A percentile compares a stretch with the other conserved stretches of the same genome.
phyloP scores from a whole-genome alignment of 345 rosid species.

The Melastoma malabathricum region DNA sequence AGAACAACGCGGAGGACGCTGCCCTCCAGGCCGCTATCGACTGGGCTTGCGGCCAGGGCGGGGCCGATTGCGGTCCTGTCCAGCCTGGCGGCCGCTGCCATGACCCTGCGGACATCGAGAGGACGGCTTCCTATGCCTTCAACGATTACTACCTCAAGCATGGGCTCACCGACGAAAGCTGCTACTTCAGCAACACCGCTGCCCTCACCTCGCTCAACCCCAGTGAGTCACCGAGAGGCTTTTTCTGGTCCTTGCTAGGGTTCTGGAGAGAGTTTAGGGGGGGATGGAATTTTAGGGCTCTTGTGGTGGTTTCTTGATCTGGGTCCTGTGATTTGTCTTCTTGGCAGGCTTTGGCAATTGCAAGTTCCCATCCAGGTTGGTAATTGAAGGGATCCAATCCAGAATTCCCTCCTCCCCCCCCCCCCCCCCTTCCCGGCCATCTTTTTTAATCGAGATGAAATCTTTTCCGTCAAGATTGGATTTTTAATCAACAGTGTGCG shows the following conservation, averaged over 20 bases:
- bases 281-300: too few species aligned
- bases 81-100: conserved; percentile 62
- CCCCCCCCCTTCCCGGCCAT: too few species aligned
- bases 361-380: conserved; percentile 62
- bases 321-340: neutral
- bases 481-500: too few species aligned
- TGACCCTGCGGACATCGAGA: conserved; percentile 37
- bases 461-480: too few species aligned
- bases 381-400: conserved; percentile 3
- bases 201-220: conserved; percentile 69
- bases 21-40: conserved; percentile 49
- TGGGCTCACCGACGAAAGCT: conserved; percentile 60
- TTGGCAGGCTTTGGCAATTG: conserved; percentile 60
- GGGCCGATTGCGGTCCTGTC: conserved; percentile 41
- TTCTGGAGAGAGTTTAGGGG: too few species aligned
- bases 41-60: conserved; percentile 80
- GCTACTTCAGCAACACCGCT: conserved; percentile 54
- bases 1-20: conserved; percentile 74
- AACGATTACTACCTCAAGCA: conserved; percentile 61
- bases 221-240: conserved; percentile 23
- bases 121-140: conserved; percentile 66
- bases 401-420: too few species aligned
- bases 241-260: neutral
- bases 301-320: neutral
- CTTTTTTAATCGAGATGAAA: too few species aligned